A percentile compares a stretch with the other conserved stretches of the same genome.
These are phyloP conservation scores for Malassezia nana DNA, from an alignment of 1,284 basidiomycete genomes.

Conservation along the genomic window DNA sequence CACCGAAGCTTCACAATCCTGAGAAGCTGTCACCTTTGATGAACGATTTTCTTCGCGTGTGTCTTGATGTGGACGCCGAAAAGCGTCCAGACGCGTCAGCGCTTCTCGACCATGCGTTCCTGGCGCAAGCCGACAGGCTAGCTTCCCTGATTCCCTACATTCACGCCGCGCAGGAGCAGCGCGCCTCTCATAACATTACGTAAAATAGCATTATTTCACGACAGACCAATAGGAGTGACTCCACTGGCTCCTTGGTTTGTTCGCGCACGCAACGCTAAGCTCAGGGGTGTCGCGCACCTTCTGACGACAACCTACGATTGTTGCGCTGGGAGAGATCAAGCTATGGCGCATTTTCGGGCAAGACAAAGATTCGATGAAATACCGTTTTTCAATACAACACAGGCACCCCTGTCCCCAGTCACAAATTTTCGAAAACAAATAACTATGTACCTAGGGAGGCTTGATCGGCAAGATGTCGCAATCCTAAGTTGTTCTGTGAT, in stretches of 20 bases:
- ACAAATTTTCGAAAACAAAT: not conserved
- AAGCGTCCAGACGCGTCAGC: slow-evolving; percentile 77
- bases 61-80: slow-evolving; percentile 89
- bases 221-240: too few relatives aligned
- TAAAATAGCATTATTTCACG: too few relatives aligned
- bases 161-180: slow-evolving; percentile 13
- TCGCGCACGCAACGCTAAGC: too few relatives aligned
- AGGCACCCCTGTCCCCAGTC: too few relatives aligned
- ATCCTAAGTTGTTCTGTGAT: not conserved
- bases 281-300: too few relatives aligned
- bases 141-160: slow-evolving; percentile 15
- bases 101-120: slow-evolving; percentile 53
- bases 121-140: slow-evolving; percentile 3
- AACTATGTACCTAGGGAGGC: not conserved
- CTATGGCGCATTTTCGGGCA: too few relatives aligned
- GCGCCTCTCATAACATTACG: not conserved
- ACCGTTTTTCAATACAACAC: too few relatives aligned
- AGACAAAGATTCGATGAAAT: too few relatives aligned
- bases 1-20: slow-evolving; percentile 88
- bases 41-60: slow-evolving; percentile 76
- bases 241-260: too few relatives aligned
- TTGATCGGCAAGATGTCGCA: not conserved
- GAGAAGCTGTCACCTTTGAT: slow-evolving; percentile 79
- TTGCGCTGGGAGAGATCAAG: too few relatives aligned
- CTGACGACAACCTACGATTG: too few relatives aligned